A percentile compares a stretch with the other conserved stretches of the same genome.
Evolutionary conservation across 2,329 filamentous ascomycete genomes (phyloP).

Genomic region (Massarina eburnea): DNA sequence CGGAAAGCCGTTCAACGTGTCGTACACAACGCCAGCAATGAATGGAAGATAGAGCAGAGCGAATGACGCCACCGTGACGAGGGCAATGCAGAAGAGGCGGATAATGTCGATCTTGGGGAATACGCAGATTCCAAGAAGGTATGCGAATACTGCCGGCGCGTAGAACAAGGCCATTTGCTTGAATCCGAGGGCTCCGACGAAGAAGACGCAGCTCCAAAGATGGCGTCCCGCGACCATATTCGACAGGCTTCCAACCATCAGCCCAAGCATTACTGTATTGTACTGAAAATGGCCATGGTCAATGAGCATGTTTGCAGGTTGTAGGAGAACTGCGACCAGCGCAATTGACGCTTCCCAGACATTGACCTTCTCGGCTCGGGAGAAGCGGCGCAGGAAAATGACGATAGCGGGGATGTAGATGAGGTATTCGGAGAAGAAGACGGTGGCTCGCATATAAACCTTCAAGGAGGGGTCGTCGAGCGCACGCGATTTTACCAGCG

Average conservation of each 20-base stretch:
- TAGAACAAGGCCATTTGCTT: constrained; percentile 99
- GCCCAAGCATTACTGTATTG: constrained; percentile 96
- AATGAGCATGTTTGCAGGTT: constrained; percentile 85
- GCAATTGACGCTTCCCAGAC: constrained; percentile 83
- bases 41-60: constrained; percentile 75
- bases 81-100: constrained; percentile 73
- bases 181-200: constrained; percentile 90
- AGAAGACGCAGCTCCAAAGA: constrained; percentile 90
- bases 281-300: constrained; percentile 98
- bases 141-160: constrained; percentile 88
- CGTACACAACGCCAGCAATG: constrained; percentile 69
- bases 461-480: constrained; percentile 78
- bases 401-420: constrained; percentile 83
- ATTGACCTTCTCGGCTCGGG: constrained; percentile 73
- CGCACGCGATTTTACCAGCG: constrained; percentile 78
- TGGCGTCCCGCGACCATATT: constrained; percentile 82
- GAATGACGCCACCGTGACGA: constrained; percentile 74
- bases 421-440: constrained; percentile 87
- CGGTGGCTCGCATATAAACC: constrained; percentile 93
- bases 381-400: constrained; percentile 81
- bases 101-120: constrained; percentile 68
- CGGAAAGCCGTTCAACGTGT: constrained; percentile 65
- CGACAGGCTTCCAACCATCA: constrained; percentile 83
- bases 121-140: constrained; percentile 83
- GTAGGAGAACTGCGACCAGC: constrained; percentile 86